Evolutionary conservation across 208 protist genomes (phyloP).

Genomic region (Leishmania tropica): DNA sequence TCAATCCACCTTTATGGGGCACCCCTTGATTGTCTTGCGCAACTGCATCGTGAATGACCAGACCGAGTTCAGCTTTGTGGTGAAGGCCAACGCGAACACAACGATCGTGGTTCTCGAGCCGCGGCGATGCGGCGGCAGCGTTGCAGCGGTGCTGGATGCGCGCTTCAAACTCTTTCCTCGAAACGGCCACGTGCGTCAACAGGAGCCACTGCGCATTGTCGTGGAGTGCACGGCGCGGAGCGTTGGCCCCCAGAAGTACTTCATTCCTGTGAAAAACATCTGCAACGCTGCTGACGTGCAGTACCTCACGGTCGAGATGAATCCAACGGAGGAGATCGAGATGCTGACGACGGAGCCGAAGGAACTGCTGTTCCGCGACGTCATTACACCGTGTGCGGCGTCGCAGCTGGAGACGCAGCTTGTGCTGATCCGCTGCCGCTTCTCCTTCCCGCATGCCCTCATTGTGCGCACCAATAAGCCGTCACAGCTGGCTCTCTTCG

Average conservation of each 20-base stretch:
- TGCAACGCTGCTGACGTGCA: slow-evolving; percentile 62
- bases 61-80: slow-evolving; percentile 70
- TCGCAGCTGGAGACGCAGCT: slow-evolving; percentile 61
- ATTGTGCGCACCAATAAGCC: slow-evolving; percentile 80
- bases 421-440: slow-evolving; percentile 65
- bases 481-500: slow-evolving; percentile 73
- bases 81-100: slow-evolving; percentile 50
- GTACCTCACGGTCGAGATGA: slow-evolving; percentile 80
- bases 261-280: slow-evolving; percentile 85
- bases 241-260: slow-evolving; percentile 81
- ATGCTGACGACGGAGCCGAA: slow-evolving; percentile 66
- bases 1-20: slow-evolving; percentile 63
- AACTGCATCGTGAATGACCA: slow-evolving; percentile 79
- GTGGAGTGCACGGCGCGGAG: slow-evolving; percentile 79
- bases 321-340: slow-evolving; percentile 70
- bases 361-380: slow-evolving; percentile 62
- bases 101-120: slow-evolving; percentile 83
- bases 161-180: slow-evolving; percentile 82
- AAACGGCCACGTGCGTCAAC: slow-evolving; percentile 51
- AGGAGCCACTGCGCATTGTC: slow-evolving; percentile 64
- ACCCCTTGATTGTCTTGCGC: slow-evolving; percentile 62
- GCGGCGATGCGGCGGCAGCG: slow-evolving; percentile 49
- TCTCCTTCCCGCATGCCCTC: slow-evolving; percentile 63
- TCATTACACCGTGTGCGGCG: slow-evolving; percentile 68
- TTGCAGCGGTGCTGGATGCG: slow-evolving; percentile 56